A percentile compares a stretch with the other conserved stretches of the same genome.
These are phyloP conservation scores for Magnusiomyces ingens DNA, from an alignment of 1,139 yeast genomes.

Conservation along the genomic window DNA sequence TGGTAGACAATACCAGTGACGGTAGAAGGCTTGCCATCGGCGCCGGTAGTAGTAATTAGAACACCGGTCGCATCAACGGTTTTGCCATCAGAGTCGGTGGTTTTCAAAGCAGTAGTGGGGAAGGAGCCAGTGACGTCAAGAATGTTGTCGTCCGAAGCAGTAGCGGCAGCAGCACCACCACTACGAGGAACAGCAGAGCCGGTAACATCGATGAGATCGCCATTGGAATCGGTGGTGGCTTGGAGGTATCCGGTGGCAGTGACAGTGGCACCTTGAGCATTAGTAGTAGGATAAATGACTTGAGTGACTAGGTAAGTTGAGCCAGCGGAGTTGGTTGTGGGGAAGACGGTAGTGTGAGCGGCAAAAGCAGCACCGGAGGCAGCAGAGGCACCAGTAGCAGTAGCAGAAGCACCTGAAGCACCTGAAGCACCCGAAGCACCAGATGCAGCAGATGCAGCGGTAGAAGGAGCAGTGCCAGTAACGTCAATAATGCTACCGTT, in stretches of 20 bases:
- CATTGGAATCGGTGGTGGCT: constrained; percentile 1
- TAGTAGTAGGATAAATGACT: background rate
- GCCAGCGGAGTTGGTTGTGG: background rate
- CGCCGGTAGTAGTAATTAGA: background rate
- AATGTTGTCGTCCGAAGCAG: background rate
- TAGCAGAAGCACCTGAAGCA: background rate
- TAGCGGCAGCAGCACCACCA: background rate
- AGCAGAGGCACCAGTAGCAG: background rate
- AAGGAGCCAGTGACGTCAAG: constrained; percentile 3
- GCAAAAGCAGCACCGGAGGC: background rate
- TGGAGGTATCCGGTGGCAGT: background rate
- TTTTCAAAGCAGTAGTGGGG: background rate
- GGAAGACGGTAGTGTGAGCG: background rate
- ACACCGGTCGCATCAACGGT: background rate
- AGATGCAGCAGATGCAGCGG: background rate
- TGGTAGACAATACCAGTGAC: background rate
- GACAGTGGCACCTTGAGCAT: background rate
- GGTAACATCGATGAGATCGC: constrained; percentile 2
- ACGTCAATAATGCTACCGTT: background rate
- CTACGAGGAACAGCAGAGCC: background rate
- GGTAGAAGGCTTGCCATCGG: background rate
- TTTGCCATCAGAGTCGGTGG: background rate
- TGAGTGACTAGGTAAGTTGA: background rate
- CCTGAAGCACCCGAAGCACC: background rate
- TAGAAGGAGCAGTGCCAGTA: constrained; percentile 2